Percentiles rank a stretch among this genome's conserved stretches.
phyloP scores from a whole-genome alignment of 257 asterid genomes.

The Striga asiatica region DNA sequence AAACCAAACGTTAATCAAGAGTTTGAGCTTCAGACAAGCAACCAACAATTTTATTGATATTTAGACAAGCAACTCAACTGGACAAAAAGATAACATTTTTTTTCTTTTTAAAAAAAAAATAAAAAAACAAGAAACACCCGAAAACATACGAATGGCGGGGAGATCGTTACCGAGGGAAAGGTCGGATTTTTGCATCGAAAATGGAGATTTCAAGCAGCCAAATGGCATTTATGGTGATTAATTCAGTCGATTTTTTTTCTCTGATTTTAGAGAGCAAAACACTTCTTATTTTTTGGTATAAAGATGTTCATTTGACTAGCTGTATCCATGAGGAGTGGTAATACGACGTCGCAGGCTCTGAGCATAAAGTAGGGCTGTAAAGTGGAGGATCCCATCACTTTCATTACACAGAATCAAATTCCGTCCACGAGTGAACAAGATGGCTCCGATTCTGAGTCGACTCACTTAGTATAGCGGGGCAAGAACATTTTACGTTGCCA shows the following conservation, averaged over 20 bases:
- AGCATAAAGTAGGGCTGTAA: slow-evolving; percentile 26
- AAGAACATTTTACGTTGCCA: too few species aligned
- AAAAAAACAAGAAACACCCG: not conserved
- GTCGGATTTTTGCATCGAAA: slow-evolving; percentile 30
- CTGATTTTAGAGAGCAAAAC: slow-evolving; percentile 7
- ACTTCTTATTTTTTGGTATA: slow-evolving; percentile 4
- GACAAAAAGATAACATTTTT: not conserved
- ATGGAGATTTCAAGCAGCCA: slow-evolving; percentile 19
- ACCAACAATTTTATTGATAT: slow-evolving; percentile 10
- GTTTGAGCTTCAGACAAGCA: slow-evolving; percentile 17
- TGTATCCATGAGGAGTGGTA: slow-evolving; percentile 5
- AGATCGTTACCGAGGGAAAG: slow-evolving; percentile 40
- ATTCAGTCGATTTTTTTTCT: not conserved
- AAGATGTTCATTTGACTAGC: slow-evolving; percentile 16
- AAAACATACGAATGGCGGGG: slow-evolving; percentile 30
- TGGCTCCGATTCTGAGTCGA: too few species aligned
- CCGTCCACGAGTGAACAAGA: too few species aligned
- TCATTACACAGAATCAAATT: slow-evolving; percentile 23
- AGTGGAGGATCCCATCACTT: slow-evolving; percentile 11
- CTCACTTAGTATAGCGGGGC: too few species aligned
- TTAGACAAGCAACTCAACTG: too few species aligned
- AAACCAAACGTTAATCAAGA: slow-evolving; percentile 14
- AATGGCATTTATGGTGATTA: slow-evolving; percentile 17
- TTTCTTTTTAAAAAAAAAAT: not conserved
- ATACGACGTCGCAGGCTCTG: slow-evolving; percentile 18